Evolutionary conservation across 2,329 filamentous ascomycete species (phyloP).

Genomic region (Lomentospora prolificans): DNA sequence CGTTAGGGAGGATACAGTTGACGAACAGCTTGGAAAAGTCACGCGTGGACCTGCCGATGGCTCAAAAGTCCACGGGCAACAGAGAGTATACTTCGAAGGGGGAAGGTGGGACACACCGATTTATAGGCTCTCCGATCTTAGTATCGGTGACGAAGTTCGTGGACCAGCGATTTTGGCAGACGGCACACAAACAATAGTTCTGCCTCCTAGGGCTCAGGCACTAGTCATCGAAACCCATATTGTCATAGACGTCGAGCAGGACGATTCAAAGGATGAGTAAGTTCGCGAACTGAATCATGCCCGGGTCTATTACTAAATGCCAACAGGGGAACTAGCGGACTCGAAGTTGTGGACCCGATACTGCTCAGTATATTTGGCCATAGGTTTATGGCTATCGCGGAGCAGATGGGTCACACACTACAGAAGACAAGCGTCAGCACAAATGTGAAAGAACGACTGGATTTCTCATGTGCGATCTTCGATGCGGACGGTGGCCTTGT

Average conservation of each 20-base stretch:
- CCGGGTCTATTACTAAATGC: background rate
- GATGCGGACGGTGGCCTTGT: slow-evolving; percentile 66
- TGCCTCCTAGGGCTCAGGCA: slow-evolving; percentile 69
- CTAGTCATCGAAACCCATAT: slow-evolving; percentile 79
- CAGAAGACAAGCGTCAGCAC: slow-evolving; percentile 75
- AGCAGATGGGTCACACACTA: slow-evolving; percentile 71
- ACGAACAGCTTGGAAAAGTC: slow-evolving; percentile 67
- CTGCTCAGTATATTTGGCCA: slow-evolving; percentile 73
- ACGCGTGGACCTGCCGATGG: slow-evolving; percentile 46
- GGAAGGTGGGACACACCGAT: slow-evolving; percentile 69
- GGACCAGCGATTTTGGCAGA: slow-evolving; percentile 84
- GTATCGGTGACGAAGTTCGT: slow-evolving; percentile 59
- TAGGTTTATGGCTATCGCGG: slow-evolving; percentile 77
- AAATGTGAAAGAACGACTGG: slow-evolving; percentile 73
- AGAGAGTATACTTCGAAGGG: slow-evolving; percentile 75
- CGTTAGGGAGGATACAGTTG: slow-evolving; percentile 69
- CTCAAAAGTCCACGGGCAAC: slow-evolving; percentile 53
- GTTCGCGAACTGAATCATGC: background rate
- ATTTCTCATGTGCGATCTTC: slow-evolving; percentile 76
- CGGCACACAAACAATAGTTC: slow-evolving; percentile 83
- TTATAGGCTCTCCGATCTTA: slow-evolving; percentile 69
- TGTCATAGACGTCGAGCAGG: slow-evolving; percentile 68
- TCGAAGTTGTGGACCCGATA: slow-evolving; percentile 50
- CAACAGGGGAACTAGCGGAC: background rate
- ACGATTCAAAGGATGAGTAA: slow-evolving; percentile 14